Evolutionary conservation across 2,329 filamentous ascomycete species (phyloP).

Genomic region (Grosmannia clavigera): DNA sequence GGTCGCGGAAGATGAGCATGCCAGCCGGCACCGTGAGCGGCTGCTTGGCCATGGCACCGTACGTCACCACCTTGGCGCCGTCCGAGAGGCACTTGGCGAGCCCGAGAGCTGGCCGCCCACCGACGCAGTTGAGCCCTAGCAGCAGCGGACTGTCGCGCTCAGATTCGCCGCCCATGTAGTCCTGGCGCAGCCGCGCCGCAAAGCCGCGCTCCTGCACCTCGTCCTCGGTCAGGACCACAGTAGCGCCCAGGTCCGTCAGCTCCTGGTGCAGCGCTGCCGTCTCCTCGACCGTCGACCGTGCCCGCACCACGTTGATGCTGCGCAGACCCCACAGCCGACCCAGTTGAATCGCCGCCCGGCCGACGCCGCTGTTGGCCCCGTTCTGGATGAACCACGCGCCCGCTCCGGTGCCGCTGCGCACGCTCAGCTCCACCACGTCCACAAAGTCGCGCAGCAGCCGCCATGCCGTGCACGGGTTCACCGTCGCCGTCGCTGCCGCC

Average conservation of each 20-base stretch:
- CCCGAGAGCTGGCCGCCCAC: conserved; percentile 69
- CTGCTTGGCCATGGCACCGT: conserved; percentile 89
- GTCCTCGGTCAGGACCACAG: conserved; percentile 42
- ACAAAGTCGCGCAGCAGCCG: conserved; percentile 79
- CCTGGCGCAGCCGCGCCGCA: conserved; percentile 37
- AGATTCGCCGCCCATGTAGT: conserved; percentile 58
- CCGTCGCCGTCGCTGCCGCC: conserved; percentile 76
- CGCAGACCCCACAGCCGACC: conserved; percentile 75
- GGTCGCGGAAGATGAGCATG: conserved; percentile 84
- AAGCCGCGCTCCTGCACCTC: conserved; percentile 48
- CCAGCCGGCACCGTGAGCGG: conserved; percentile 72
- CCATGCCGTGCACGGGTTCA: conserved; percentile 93
- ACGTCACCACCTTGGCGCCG: conserved; percentile 72
- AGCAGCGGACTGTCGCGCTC: conserved; percentile 37
- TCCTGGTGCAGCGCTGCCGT: conserved; percentile 48
- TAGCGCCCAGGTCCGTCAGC: conserved; percentile 41
- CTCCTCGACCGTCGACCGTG: conserved; percentile 50
- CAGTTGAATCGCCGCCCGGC: conserved; percentile 81
- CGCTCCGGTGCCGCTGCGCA: conserved; percentile 43
- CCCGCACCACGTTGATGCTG: conserved; percentile 80
- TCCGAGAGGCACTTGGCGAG: conserved; percentile 63
- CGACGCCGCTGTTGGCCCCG: conserved; percentile 88
- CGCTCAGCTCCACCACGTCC: conserved; percentile 31
- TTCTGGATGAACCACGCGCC: conserved; percentile 97
- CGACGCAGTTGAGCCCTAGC: conserved; percentile 85